A percentile compares a stretch with the other conserved stretches of the same genome.
Evolutionary conservation across 495 filamentous ascomycete species (phyloP).

Genomic region (Tuber brumale): DNA sequence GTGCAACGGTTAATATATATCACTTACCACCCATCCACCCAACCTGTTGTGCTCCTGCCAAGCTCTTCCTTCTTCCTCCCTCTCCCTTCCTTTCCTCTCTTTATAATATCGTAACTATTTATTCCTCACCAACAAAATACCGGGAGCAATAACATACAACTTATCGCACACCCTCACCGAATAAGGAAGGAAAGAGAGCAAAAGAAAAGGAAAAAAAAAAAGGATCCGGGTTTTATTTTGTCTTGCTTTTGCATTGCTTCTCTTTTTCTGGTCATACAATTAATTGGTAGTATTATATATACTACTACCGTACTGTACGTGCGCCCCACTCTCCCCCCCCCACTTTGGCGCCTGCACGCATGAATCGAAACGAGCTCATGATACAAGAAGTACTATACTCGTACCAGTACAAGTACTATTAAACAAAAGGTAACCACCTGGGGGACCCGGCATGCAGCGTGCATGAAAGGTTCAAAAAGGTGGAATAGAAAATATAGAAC

Average conservation of each 20-base stretch:
- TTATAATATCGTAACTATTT: not conserved
- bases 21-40: not conserved
- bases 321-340: not conserved
- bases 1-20: not conserved
- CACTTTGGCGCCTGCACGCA: not conserved
- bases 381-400: not conserved
- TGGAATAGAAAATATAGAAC: not conserved
- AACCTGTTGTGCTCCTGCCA: not conserved
- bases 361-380: not conserved
- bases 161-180: not conserved
- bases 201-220: not conserved
- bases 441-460: not conserved
- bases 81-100: not conserved
- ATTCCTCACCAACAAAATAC: not conserved
- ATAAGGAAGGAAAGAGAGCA: not conserved
- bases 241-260: not conserved
- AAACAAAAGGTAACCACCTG: not conserved
- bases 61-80: not conserved
- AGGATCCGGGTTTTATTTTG: not conserved
- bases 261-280: not conserved
- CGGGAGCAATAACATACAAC: not conserved
- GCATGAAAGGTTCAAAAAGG: not conserved
- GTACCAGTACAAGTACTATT: not conserved
- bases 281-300: not conserved
- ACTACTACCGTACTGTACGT: no score